Conservation (phyloP, 768 basidiomycete species). For the Saitozyma sp. region DNA sequence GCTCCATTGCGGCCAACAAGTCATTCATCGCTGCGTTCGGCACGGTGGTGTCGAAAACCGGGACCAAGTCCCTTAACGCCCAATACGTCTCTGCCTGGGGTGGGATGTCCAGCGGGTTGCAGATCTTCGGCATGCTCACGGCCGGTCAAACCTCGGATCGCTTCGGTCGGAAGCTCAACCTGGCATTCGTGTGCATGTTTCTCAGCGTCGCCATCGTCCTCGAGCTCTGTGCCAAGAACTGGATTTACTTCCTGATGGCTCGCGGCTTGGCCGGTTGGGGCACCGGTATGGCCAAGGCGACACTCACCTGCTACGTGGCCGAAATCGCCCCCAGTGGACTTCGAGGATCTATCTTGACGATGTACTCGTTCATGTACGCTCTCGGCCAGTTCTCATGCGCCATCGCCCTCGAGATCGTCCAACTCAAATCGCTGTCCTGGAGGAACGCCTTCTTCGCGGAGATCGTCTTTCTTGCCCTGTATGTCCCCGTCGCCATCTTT, state of each 20-base stretch:
- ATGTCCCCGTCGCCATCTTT: slow-evolving; percentile 1
- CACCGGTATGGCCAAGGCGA: slow-evolving; percentile 1
- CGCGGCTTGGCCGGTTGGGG: neutral
- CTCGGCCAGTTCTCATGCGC: slow-evolving; percentile 13
- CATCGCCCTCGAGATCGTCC: slow-evolving; percentile 13
- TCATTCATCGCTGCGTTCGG: slow-evolving; percentile 12
- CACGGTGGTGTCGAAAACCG: neutral
- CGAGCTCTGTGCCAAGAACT: slow-evolving; percentile 10
- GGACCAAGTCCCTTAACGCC: slow-evolving; percentile 5
- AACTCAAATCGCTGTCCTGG: slow-evolving; percentile 3
- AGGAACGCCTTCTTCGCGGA: slow-evolving; percentile 3
- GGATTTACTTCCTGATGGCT: slow-evolving; percentile 7
- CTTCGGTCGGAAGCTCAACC: slow-evolving; percentile 1
- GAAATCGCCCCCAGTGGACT: slow-evolving; percentile 4
- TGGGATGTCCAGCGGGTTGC: neutral
- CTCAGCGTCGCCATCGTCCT: neutral
- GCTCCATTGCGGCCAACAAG: too few species aligned
- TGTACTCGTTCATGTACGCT: slow-evolving; percentile 8
- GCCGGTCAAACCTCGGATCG: neutral
- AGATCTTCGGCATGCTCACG: neutral
- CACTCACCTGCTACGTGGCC: slow-evolving; percentile 6
- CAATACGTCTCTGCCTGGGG: slow-evolving; percentile 3
- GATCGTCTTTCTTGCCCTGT: slow-evolving; percentile 22
- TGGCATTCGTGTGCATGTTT: slow-evolving; percentile 2
- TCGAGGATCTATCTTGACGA: slow-evolving; percentile 4